Evolutionary conservation across 148 eudicot species (phyloP).

Genomic region (Chenopodium berlandieri): DNA sequence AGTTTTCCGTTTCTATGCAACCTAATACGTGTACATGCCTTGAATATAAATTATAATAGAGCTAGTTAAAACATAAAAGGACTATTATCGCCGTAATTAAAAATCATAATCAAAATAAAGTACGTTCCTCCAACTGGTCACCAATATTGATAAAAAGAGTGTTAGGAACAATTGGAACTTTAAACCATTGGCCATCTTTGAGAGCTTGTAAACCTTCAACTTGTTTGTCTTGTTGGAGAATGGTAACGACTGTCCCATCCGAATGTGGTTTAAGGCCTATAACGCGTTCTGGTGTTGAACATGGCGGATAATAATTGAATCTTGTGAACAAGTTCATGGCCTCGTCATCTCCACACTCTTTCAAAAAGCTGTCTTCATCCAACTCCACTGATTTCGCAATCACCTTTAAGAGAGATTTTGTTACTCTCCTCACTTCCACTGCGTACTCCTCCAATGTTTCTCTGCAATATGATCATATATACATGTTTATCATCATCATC

Average conservation of each 20-base stretch:
- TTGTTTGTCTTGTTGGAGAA: slow-evolving; percentile 43
- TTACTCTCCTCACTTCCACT: background rate
- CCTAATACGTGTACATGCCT: too few relatives aligned
- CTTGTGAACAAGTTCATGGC: slow-evolving; percentile 20
- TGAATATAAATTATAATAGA: too few relatives aligned
- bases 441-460: slow-evolving; percentile 15
- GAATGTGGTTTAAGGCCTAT: slow-evolving; percentile 48
- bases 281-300: slow-evolving; percentile 34
- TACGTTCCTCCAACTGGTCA: slow-evolving; percentile 31
- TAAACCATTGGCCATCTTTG: slow-evolving; percentile 43
- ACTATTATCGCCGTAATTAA: too few relatives aligned
- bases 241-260: slow-evolving; percentile 39
- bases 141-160: slow-evolving; percentile 46
- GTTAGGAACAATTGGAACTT: slow-evolving; percentile 36
- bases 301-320: slow-evolving; percentile 48
- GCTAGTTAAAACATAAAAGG: too few relatives aligned
- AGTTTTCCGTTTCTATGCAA: too few relatives aligned
- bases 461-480: background rate
- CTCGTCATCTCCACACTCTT: slow-evolving; percentile 23
- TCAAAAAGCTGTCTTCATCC: slow-evolving; percentile 33
- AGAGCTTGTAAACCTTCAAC: slow-evolving; percentile 49
- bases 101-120: background rate
- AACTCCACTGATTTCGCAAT: slow-evolving; percentile 41
- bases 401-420: slow-evolving; percentile 31
- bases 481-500: too few relatives aligned